Evolutionary conservation across 2,329 filamentous ascomycete species (phyloP), one percentile per base, ranked within the genome.

Genomic region (Biscogniauxia mediterranea): DNA sequence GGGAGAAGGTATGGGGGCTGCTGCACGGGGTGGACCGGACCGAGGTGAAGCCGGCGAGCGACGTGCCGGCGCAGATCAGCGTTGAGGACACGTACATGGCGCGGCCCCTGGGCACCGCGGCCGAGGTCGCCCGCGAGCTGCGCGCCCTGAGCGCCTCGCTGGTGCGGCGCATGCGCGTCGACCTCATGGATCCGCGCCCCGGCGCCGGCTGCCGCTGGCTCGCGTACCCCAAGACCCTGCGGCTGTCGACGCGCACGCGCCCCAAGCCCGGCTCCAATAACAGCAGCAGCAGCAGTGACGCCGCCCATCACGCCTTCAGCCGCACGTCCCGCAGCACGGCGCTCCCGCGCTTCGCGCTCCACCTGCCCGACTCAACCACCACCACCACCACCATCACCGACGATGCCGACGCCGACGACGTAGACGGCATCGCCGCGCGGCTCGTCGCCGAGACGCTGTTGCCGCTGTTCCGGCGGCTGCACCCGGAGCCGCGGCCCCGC

Each of bases 11-110:
- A 2, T 98, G 92, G 92, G 81, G 79, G 19, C 79, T 97, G 6
- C 78, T 98, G 1, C 89, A 97, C 73, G 94, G 93, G 5, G 81
- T 92, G 26, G 94, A 98, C 73, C 78, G 87, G 57, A 81, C 84
- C 0, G 87, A 91, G 61, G 92, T 98, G 19, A 86, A 87, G 55
- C 82, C 87, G 64, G 89, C 87, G 1, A 85, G 85, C 67, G 84
- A 87, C 52, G 76, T 96, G 1, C 94, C 94, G 0, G 87, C 86
- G 1, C 93, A 97, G 75, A 96, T 98, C 72, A 95, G 92, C 74
- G 95, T 98, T 65, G 94, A 98, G 73, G 93, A 98, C 76, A 95
- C 92, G 17, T 98, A 96, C 73, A 81, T 83, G 38, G 81, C 83
- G 1, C 83, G 85, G 23, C 86, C 87, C 0, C 79, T 97, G 1